These are phyloP conservation scores for Akanthomyces muscarius DNA, from an alignment of 2,329 filamentous ascomycete species.

Conservation along the genomic window DNA sequence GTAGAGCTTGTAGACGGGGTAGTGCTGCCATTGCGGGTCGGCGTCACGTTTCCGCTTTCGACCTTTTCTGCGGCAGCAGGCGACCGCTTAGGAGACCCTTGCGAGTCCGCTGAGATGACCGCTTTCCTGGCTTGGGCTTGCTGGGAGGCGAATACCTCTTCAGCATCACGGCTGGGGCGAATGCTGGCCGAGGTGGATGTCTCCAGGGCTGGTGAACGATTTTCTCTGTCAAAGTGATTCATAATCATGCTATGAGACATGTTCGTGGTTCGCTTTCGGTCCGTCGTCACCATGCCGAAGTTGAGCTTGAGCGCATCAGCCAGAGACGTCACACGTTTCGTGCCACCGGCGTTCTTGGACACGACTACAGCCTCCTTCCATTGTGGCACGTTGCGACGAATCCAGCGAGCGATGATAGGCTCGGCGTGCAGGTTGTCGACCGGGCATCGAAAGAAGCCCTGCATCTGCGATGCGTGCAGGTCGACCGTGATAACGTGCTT, in stretches of 20 bases:
- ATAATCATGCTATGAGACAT: slow-evolving; percentile 78
- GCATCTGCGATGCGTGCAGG: slow-evolving; percentile 96
- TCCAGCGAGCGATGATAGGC: slow-evolving; percentile 92
- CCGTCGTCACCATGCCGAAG: slow-evolving; percentile 93
- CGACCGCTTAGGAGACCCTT: slow-evolving; percentile 15
- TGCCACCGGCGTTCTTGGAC: slow-evolving; percentile 96
- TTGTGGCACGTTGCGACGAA: slow-evolving; percentile 77
- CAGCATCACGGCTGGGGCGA: slow-evolving; percentile 20
- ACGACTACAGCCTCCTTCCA: slow-evolving; percentile 95
- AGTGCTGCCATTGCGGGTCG: slow-evolving; percentile 6
- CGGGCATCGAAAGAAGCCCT: slow-evolving; percentile 96
- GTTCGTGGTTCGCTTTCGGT: slow-evolving; percentile 60
- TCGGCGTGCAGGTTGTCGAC: slow-evolving; percentile 97
- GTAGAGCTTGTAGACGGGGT: slow-evolving; percentile 21
- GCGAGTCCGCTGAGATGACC: slow-evolving; percentile 11
- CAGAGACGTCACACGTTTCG: slow-evolving; percentile 92
- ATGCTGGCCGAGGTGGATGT: slow-evolving; percentile 23
- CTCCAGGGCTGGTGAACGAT: slow-evolving; percentile 44
- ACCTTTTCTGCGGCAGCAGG: slow-evolving; percentile 2
- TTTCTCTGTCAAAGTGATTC: slow-evolving; percentile 59
- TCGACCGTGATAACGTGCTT: slow-evolving; percentile 98
- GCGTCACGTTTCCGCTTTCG: background rate
- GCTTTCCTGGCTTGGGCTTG: slow-evolving; percentile 8
- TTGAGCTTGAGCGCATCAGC: slow-evolving; percentile 95
- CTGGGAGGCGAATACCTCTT: slow-evolving; percentile 25